These are phyloP conservation scores for Monilinia fructigena DNA, from an alignment of 2,329 filamentous ascomycete genomes.

Conservation along the genomic window DNA sequence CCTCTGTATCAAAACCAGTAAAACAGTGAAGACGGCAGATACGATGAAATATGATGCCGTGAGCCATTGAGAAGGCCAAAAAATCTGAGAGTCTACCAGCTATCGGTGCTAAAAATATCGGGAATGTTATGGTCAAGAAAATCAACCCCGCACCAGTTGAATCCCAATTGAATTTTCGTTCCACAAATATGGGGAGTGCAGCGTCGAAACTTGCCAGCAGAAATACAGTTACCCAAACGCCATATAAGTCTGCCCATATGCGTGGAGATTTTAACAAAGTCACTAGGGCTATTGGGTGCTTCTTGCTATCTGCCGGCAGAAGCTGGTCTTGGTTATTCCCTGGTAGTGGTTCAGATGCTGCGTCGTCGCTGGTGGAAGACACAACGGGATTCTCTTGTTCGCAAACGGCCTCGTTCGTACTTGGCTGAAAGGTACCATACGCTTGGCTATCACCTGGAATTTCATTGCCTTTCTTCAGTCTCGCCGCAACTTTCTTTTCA, in stretches of 20 bases:
- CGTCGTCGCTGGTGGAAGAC: neutral
- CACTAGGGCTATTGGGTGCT: slow-evolving; percentile 34
- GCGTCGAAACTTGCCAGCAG: slow-evolving; percentile 55
- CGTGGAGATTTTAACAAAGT: slow-evolving; percentile 44
- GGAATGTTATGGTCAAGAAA: slow-evolving; percentile 57
- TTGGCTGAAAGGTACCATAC: slow-evolving; percentile 14
- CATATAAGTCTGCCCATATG: slow-evolving; percentile 43
- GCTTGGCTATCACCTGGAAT: neutral
- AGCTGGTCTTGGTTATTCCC: slow-evolving; percentile 27
- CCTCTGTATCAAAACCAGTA: slow-evolving; percentile 60
- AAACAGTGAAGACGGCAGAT: slow-evolving; percentile 56
- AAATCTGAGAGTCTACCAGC: slow-evolving; percentile 50
- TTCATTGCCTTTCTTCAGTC: slow-evolving; percentile 29
- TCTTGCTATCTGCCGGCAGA: slow-evolving; percentile 15
- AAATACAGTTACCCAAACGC: slow-evolving; percentile 47
- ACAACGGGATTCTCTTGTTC: neutral
- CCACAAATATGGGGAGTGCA: slow-evolving; percentile 54
- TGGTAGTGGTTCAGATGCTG: slow-evolving; percentile 5
- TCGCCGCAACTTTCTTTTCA: slow-evolving; percentile 55
- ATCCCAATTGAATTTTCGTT: slow-evolving; percentile 52
- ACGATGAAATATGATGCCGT: slow-evolving; percentile 57
- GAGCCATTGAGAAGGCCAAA: slow-evolving; percentile 59
- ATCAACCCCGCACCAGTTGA: slow-evolving; percentile 56
- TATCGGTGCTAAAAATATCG: slow-evolving; percentile 57
- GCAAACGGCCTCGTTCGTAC: neutral